These are phyloP conservation scores for Neofusicoccum ribis DNA, from an alignment of 2,329 filamentous ascomycete species.

Conservation along the genomic window DNA sequence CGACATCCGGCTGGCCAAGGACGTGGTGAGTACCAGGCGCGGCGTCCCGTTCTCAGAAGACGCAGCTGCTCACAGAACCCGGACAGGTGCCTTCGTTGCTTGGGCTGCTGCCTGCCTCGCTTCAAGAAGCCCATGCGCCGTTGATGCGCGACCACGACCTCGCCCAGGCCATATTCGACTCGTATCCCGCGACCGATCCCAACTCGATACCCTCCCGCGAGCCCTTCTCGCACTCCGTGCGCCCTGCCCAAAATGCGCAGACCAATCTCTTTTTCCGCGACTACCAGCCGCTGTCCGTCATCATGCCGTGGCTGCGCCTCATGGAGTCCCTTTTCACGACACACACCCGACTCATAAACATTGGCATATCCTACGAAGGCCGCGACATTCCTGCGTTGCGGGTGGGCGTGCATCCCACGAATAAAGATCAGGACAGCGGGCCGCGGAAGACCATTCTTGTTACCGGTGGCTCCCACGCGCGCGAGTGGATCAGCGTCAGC, in stretches of 20 bases:
- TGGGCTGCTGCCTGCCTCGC: constrained; percentile 71
- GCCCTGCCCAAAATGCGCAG: constrained; percentile 29
- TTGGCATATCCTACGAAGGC: constrained; percentile 86
- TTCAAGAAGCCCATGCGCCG: constrained; percentile 70
- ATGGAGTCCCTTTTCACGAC: constrained; percentile 87
- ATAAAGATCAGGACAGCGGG: constrained; percentile 46
- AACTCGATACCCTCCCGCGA: constrained; percentile 31
- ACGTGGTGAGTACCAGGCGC: constrained; percentile 59
- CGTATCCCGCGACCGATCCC: constrained; percentile 60
- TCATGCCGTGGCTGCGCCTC: constrained; percentile 88
- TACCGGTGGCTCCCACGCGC: constrained; percentile 83
- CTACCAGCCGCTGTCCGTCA: constrained; percentile 84
- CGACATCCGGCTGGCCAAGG: constrained; percentile 76
- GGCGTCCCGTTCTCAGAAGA: background rate
- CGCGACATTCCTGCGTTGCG: constrained; percentile 81
- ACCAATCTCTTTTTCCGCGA: constrained; percentile 82
- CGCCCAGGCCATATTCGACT: constrained; percentile 72
- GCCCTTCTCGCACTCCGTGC: constrained; percentile 29
- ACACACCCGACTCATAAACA: constrained; percentile 69
- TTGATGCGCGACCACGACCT: constrained; percentile 73
- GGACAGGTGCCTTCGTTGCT: constrained; percentile 68
- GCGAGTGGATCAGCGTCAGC: constrained; percentile 94
- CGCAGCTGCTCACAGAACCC: constrained; percentile 9
- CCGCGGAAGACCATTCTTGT: constrained; percentile 77
- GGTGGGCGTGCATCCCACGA: constrained; percentile 63